Conservation (phyloP, 164 flowering plant genomes). For the Akebia trifoliata region DNA sequence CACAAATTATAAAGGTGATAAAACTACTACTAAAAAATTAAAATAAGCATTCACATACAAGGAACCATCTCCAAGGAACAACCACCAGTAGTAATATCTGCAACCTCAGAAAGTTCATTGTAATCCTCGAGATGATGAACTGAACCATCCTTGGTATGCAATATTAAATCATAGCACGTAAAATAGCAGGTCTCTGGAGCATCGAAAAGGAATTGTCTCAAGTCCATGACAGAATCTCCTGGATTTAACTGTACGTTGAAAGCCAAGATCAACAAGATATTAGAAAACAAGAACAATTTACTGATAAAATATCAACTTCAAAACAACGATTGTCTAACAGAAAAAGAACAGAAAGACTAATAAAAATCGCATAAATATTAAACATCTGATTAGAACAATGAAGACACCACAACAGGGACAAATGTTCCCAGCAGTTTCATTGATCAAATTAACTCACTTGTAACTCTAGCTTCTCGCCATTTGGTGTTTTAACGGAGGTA, state of each 20-base stretch:
- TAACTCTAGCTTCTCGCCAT: conserved; percentile 86
- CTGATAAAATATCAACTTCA: neutral
- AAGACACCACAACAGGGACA: neutral
- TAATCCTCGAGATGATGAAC: conserved; percentile 82
- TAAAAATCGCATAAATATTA: neutral
- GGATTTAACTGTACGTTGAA: conserved; percentile 69
- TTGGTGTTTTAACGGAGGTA: conserved; percentile 75
- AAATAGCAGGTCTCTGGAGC: conserved; percentile 91
- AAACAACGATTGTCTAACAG: too few relatives aligned
- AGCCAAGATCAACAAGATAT: conserved; percentile 1
- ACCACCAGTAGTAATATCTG: conserved; percentile 84
- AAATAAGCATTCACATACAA: conserved; percentile 38
- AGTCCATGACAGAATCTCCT: conserved; percentile 98
- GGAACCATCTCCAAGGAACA: conserved; percentile 95
- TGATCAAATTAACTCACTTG: conserved; percentile 53
- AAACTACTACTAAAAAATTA: neutral
- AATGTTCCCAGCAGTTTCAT: neutral
- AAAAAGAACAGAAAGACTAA: neutral
- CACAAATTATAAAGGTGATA: neutral
- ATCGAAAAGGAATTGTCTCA: conserved; percentile 97
- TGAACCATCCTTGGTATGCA: conserved; percentile 81
- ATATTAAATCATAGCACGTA: conserved; percentile 87
- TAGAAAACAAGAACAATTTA: neutral
- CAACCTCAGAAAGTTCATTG: conserved; percentile 93
- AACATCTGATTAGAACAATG: neutral